Evolutionary conservation across 108 stramenopile species (phyloP), one percentile per base, ranked within the genome.

Genomic region (Chaetoceros muelleri): DNA sequence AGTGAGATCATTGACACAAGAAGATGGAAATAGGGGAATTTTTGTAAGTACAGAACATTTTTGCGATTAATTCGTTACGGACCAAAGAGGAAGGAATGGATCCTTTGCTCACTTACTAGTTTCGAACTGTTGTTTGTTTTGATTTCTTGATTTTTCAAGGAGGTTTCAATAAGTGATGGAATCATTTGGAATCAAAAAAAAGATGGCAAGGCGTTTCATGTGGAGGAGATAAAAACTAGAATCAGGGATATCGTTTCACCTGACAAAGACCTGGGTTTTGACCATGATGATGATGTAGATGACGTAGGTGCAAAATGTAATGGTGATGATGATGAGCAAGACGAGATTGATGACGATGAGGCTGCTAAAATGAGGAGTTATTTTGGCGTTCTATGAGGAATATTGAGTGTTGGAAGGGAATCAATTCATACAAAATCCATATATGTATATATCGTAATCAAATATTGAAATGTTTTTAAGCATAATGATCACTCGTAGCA

Each of bases 351-450:
- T 62, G 82, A 80, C 7, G 82, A 84, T 16, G 82, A 78, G 24
- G 79, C 76, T 7, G 74, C 58, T 45, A 72, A 78, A 49, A 66
- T 73, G 22, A 52, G 82, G 17, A 65, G 57, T 21, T 78, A 31
- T 40, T 84, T 80, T 65, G 82, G 82, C 22, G 82, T 84, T 17
- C 45, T 75, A 57, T 83, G 64, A 50, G n/a, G n/a, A n/a, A n/a
- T n/a, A n/a, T n/a, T n/a, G n/a, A n/a, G n/a, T n/a, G n/a, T n/a
- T n/a, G n/a, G n/a, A n/a, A n/a, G n/a, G n/a, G n/a, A n/a, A n/a
- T n/a, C n/a, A n/a, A n/a, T n/a, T n/a, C n/a, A n/a, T n/a, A n/a
- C n/a, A n/a, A n/a, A n/a, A n/a, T n/a, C n/a, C n/a, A n/a, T n/a
- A n/a, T n/a, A n/a, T n/a, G n/a, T n/a, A n/a, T n/a, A n/a, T n/a